Evolutionary conservation across 495 filamentous ascomycete species (phyloP).

Genomic region (Xylaria acuta): DNA sequence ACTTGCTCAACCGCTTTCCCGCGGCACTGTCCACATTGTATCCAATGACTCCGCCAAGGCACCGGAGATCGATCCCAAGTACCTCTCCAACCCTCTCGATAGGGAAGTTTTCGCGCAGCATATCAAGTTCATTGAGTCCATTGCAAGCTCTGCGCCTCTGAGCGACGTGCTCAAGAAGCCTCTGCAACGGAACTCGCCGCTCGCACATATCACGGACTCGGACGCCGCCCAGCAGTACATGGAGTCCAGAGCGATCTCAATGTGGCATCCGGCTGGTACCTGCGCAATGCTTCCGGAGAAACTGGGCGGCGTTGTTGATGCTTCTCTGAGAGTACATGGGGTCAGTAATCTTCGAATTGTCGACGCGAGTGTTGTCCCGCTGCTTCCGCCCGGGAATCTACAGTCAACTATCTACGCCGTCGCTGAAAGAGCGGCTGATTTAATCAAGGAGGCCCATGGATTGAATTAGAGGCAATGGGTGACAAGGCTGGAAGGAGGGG

Average conservation of each 20-base stretch:
- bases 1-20: constrained; percentile 59
- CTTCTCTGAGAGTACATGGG: constrained; percentile 31
- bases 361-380: constrained; percentile 43
- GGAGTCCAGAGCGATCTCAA: constrained; percentile 13
- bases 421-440: constrained; percentile 38
- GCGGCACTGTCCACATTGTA: constrained; percentile 63
- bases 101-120: constrained; percentile 52
- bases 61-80: constrained; percentile 61
- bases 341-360: constrained; percentile 42
- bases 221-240: constrained; percentile 22
- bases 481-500: background rate
- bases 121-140: constrained; percentile 18
- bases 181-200: constrained; percentile 7
- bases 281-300: constrained; percentile 36
- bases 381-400: constrained; percentile 40
- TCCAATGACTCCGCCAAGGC: constrained; percentile 41
- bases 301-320: constrained; percentile 34
- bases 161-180: constrained; percentile 16
- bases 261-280: constrained; percentile 36
- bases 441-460: constrained; percentile 22
- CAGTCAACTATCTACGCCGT: constrained; percentile 48
- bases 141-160: constrained; percentile 22
- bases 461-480: background rate
- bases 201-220: constrained; percentile 6
- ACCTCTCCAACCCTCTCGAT: constrained; percentile 60